Base-by-base conservation (phyloP, 2,329 filamentous ascomycete species). In the Penicillium sp. region DNA sequence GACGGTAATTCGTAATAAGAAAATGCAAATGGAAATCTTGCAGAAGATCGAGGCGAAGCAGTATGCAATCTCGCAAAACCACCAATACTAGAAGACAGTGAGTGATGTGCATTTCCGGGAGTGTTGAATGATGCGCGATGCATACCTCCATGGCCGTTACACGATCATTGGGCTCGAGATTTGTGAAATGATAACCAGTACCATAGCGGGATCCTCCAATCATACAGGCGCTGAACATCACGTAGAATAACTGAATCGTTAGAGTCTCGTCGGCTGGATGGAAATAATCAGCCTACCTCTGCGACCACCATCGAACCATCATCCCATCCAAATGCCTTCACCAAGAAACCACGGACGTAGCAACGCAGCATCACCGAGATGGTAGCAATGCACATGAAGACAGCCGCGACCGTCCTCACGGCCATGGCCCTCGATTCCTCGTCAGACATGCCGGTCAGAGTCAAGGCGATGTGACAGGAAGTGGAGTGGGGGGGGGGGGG, bases 51-150 rank as follows among this genome's bases (percentile, higher is more conserved):
- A 79, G 4, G 75, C 68, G 29, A 79, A 62, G 4, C 76, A 74
- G 60, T 82, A 83, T 47, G 78, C 74, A 13, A 80, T 65, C 54
- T 82, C 79, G 60, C 77, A 79, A 12, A 82, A 69, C 67, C 76
- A 82, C 78, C 78, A 81, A 49, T 63, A 70, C 60, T 66, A 36
- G 28, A 16, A 6, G 6, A 16, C 8, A 18, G 16, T 56, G 43
- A 46, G 46, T 31, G 34, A 16, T 6, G 15, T 23, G 28, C 16
- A 7, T 21, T 9, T 6, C 26, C 15, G 18, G 23, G 43, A 18
- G 12, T 5, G 26, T 21, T 43, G 18, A n/a, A 36, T 36, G 24
- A 49, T 45, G 31, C 23, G 18, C 23, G 18, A n/a, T 12, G 31
- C 48, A 31, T 58, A 67, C 65, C 58, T 60, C 59, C 63, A 67